These are phyloP conservation scores for Neonectria coccinea DNA, from an alignment of 2,329 filamentous ascomycete genomes.

Conservation along the genomic window DNA sequence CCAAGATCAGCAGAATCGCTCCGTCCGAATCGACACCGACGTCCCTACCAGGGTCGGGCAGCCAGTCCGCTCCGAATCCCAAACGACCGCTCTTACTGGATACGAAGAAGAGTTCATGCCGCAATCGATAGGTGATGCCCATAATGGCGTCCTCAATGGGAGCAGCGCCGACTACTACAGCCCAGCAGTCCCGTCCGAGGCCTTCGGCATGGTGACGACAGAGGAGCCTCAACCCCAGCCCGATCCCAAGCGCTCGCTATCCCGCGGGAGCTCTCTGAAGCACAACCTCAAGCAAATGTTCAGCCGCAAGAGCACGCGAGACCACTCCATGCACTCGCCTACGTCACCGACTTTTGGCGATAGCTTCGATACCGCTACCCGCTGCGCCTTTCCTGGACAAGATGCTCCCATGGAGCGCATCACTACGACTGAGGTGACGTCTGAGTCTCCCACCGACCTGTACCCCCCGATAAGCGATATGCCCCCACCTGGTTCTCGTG, in stretches of 20 bases:
- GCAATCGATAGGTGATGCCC: constrained; percentile 44
- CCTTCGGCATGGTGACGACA: constrained; percentile 54
- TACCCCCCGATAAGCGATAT: constrained; percentile 33
- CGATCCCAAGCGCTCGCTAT: constrained; percentile 44
- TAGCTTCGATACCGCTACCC: constrained; percentile 27
- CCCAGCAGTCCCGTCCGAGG: constrained; percentile 54
- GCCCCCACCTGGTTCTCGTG: constrained; percentile 31
- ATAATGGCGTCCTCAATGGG: constrained; percentile 50
- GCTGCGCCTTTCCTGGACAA: constrained; percentile 23
- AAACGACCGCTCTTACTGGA: constrained; percentile 38
- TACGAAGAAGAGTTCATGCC: constrained; percentile 46
- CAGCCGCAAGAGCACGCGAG: constrained; percentile 50
- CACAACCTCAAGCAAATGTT: constrained; percentile 53
- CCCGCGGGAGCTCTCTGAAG: constrained; percentile 51
- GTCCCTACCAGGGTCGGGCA: constrained; percentile 23
- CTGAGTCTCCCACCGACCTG: constrained; percentile 50
- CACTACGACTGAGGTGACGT: constrained; percentile 39
- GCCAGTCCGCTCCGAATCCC: constrained; percentile 31
- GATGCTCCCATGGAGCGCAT: constrained; percentile 40
- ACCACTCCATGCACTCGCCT: constrained; percentile 47
- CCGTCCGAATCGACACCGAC: constrained; percentile 36
- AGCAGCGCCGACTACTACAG: constrained; percentile 58
- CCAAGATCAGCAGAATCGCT: constrained; percentile 29
- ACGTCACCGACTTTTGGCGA: constrained; percentile 37
- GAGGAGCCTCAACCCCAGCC: constrained; percentile 40